Evolutionary conservation across 2,329 filamentous ascomycete genomes (phyloP).

Genomic region (Cordyceps javanica): DNA sequence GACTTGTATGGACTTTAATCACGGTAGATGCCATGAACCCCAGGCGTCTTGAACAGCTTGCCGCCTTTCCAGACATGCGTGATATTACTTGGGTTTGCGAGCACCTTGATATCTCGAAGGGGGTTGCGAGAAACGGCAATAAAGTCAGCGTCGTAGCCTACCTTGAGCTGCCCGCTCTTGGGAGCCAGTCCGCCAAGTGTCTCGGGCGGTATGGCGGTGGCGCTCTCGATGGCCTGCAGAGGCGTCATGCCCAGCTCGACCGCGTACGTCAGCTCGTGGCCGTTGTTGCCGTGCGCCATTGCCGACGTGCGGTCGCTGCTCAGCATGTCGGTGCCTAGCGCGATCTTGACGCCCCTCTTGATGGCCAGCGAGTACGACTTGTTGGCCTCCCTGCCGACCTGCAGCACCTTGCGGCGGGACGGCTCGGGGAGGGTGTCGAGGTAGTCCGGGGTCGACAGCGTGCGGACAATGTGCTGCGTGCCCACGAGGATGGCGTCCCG

Average conservation of each 20-base stretch:
- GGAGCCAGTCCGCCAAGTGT: constrained; percentile 40
- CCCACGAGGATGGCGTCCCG: constrained; percentile 38
- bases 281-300: constrained; percentile 35
- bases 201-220: constrained; percentile 39
- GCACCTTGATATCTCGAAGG: constrained; percentile 35
- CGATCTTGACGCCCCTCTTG: constrained; percentile 36
- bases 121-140: constrained; percentile 39
- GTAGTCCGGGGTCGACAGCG: constrained; percentile 25
- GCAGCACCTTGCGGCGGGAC: constrained; percentile 32
- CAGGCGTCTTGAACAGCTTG: constrained; percentile 30
- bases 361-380: constrained; percentile 36
- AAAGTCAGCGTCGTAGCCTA: constrained; percentile 41
- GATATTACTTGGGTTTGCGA: constrained; percentile 33
- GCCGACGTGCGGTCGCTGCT: constrained; percentile 26
- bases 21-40: not conserved
- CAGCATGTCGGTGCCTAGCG: constrained; percentile 40
- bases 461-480: constrained; percentile 37
- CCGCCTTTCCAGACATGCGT: constrained; percentile 43
- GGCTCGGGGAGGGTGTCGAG: constrained; percentile 25
- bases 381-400: constrained; percentile 29
- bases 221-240: constrained; percentile 43
- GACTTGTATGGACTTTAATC: not conserved
- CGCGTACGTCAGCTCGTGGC: constrained; percentile 38
- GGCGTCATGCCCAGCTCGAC: constrained; percentile 42
- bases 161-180: constrained; percentile 36